These are phyloP conservation scores for Ganoderma resinaceum DNA, from an alignment of 1,284 basidiomycete species.

Conservation along the genomic window DNA sequence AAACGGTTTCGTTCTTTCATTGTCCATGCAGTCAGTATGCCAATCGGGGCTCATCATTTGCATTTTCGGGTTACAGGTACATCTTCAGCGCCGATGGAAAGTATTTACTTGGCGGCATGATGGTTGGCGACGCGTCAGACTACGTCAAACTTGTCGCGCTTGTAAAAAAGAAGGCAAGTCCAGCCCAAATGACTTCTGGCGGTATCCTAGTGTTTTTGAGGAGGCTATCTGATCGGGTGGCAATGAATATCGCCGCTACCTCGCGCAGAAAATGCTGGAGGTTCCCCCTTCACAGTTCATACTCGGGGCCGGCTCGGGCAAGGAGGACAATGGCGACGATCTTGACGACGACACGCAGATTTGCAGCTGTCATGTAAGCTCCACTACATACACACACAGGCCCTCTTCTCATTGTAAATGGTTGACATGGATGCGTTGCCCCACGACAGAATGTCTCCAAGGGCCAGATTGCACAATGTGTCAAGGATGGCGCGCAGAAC, in stretches of 20 bases:
- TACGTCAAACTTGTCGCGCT: slow-evolving; percentile 76
- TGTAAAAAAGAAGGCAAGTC: slow-evolving; percentile 69
- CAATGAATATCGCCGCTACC: not conserved
- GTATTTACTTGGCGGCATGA: slow-evolving; percentile 80
- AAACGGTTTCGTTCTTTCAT: slow-evolving; percentile 60
- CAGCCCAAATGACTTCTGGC: not conserved
- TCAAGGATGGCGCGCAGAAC: slow-evolving; percentile 59
- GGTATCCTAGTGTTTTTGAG: not conserved
- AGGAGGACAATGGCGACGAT: slow-evolving; percentile 69
- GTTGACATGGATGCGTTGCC: not conserved
- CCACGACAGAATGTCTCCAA: slow-evolving; percentile 64
- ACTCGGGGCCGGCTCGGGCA: slow-evolving; percentile 52
- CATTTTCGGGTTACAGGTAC: slow-evolving; percentile 44
- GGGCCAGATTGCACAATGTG: slow-evolving; percentile 60
- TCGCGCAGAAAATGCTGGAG: slow-evolving; percentile 63
- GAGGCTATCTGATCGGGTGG: slow-evolving; percentile 8
- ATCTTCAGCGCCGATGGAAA: slow-evolving; percentile 81
- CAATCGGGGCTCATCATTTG: not conserved
- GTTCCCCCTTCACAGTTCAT: slow-evolving; percentile 74
- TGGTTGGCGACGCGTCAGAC: slow-evolving; percentile 80
- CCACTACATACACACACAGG: not conserved
- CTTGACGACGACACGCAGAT: slow-evolving; percentile 78
- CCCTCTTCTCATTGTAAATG: not conserved
- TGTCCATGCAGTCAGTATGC: not conserved
- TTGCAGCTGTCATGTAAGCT: slow-evolving; percentile 66